Conservation (phyloP, 2,329 filamentous ascomycete species). For the Microsporum ferrugineum region DNA sequence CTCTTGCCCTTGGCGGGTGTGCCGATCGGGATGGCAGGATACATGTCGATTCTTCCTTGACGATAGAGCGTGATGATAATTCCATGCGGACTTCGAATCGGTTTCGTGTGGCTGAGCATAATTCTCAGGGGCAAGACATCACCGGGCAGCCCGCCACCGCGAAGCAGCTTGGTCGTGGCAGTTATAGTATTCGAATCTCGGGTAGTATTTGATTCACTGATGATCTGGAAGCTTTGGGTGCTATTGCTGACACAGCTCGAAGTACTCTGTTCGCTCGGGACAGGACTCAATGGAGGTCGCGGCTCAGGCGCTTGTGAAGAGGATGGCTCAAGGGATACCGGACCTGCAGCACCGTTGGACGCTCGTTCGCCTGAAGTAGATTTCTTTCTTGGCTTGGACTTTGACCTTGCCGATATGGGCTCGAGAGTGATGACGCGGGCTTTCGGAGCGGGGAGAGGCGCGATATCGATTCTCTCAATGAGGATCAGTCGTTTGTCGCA, state of each 20-base stretch:
- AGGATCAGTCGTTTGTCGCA: constrained; percentile 74
- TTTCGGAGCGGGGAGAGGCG: constrained; percentile 59
- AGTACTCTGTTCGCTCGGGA: constrained; percentile 57
- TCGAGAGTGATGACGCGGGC: constrained; percentile 78
- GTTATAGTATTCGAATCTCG: constrained; percentile 63
- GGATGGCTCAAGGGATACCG: constrained; percentile 19
- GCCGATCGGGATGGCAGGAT: constrained; percentile 49
- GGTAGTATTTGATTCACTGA: constrained; percentile 33
- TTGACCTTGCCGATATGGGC: constrained; percentile 62
- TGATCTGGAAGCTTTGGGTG: constrained; percentile 47
- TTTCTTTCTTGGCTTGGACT: constrained; percentile 40
- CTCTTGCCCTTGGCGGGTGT: constrained; percentile 55
- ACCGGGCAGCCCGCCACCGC: constrained; percentile 73
- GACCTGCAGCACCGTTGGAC: constrained; percentile 20
- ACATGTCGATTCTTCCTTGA: constrained; percentile 79
- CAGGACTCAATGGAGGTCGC: constrained; percentile 35
- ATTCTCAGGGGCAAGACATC: constrained; percentile 72
- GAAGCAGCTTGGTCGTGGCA: constrained; percentile 69
- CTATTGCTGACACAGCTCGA: constrained; percentile 59
- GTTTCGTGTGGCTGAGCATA: constrained; percentile 74
- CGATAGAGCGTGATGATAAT: constrained; percentile 88
- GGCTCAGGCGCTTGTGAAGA: constrained; percentile 4
- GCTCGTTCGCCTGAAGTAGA: constrained; percentile 37
- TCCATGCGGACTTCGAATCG: constrained; percentile 80
- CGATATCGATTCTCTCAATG: constrained; percentile 75